Base-by-base conservation (phyloP, 148 eudicot genomes). In the Drosera capensis region DNA sequence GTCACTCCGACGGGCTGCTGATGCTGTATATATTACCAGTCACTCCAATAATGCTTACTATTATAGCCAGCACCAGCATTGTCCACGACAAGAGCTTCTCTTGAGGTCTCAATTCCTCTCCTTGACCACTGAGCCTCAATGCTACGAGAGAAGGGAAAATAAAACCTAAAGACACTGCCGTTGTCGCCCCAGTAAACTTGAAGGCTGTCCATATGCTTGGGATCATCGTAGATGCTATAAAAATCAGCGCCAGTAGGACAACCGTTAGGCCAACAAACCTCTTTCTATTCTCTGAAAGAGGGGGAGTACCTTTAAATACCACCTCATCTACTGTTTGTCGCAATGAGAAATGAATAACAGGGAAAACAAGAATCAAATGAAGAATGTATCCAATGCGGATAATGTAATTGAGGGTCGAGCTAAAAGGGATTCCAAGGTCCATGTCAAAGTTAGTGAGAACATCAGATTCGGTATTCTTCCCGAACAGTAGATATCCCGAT, bases 201-300 rank as follows among this genome's bases (percentile, higher is more conserved):
- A 90, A 90, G 42, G 97, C 95, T 18, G 78, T 80, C 97, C 97
- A 90, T 50, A 90, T 90, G 45, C 58, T 90, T 2, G 97, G 97
- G 44, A 90, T 68, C 87, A 90, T 66, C 3, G 92, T 90, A 2
- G 97, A 84, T 9, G 84, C 95, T 8, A 78, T 16, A 62, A 84
- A 90, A 44, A 75, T 58, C 44, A 80, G 56, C 34, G 53, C 75
- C 42, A 90, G 51, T 8, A 84, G 68, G 14, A 71, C 70, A 5
- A 55, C 41, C n/a, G 95, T 90, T 38, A 78, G 51, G 18, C 41
- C 55, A 38, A 71, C 31, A 67, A 82, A 70, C 58, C 87, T 75
- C 68, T 70, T 75, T 63, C 69, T 78, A 63, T 82, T 80, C 55
- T 80, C 87, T 1, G 77, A 42, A 25, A 80, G 65, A 14, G 96